phyloP scores from a whole-genome alignment of 345 rosid genomes.

The Dipteronia sinensis region DNA sequence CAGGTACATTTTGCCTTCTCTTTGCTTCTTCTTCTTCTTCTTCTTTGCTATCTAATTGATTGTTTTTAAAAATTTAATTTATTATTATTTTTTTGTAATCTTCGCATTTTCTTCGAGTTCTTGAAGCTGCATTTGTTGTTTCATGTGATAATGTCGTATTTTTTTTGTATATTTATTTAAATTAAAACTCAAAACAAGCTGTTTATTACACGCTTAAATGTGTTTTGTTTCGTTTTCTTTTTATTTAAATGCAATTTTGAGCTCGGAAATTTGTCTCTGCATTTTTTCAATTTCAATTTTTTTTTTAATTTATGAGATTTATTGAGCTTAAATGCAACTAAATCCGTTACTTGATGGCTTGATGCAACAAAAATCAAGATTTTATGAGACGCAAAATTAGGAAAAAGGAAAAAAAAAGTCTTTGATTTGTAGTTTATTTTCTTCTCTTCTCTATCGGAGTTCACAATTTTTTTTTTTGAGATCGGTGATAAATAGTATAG shows the following conservation, averaged over 20 bases:
- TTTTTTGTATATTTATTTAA: background rate
- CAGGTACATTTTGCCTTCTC: slow-evolving; percentile 30
- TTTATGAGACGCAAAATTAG: too few relatives aligned
- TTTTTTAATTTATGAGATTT: background rate
- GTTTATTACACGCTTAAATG: background rate
- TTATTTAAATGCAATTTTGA: background rate
- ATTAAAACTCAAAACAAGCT: background rate
- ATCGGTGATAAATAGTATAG: background rate
- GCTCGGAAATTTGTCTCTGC: slow-evolving; percentile 4
- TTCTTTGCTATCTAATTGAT: too few relatives aligned
- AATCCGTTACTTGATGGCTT: background rate
- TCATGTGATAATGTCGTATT: background rate
- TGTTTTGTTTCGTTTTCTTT: background rate
- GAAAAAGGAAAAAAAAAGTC: too few relatives aligned
- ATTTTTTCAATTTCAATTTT: background rate
- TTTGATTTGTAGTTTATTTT: background rate
- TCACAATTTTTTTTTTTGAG: background rate
- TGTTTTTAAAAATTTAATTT: too few relatives aligned
- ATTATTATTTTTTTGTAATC: slow-evolving; percentile 17
- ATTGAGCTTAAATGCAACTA: slow-evolving; percentile 3
- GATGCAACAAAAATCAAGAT: background rate
- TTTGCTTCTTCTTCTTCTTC: background rate
- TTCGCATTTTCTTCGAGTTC: background rate
- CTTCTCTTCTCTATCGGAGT: background rate
- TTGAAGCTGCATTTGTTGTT: background rate